phyloP scores from a whole-genome alignment of 352 stramenopile genomes.

The Elongisporangium prolatum region DNA sequence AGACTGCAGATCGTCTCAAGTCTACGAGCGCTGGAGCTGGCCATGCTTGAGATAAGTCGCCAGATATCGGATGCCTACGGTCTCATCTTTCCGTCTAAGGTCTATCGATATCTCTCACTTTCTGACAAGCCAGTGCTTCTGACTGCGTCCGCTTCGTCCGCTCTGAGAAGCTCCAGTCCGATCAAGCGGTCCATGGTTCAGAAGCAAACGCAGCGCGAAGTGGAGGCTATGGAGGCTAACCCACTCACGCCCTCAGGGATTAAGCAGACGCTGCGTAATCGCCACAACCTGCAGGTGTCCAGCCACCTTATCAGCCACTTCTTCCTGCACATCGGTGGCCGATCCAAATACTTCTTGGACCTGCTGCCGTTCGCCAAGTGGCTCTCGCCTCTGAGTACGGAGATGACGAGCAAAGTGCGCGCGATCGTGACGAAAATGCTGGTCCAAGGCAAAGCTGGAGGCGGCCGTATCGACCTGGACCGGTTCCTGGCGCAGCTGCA shows the following conservation, averaged over 20 bases:
- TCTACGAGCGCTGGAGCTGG: slow-evolving; percentile 28
- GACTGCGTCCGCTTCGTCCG: background rate
- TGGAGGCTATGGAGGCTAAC: slow-evolving; percentile 14
- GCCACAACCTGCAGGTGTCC: slow-evolving; percentile 28
- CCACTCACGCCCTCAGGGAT: slow-evolving; percentile 32
- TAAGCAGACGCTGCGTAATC: slow-evolving; percentile 24
- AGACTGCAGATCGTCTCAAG: slow-evolving; percentile 12
- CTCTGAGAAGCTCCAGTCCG: background rate
- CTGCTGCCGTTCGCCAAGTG: slow-evolving; percentile 36
- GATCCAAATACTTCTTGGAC: slow-evolving; percentile 41
- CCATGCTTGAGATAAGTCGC: slow-evolving; percentile 23
- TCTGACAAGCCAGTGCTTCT: background rate
- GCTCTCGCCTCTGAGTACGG: slow-evolving; percentile 25
- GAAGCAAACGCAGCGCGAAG: slow-evolving; percentile 9
- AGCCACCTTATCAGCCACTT: slow-evolving; percentile 46
- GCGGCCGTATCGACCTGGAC: slow-evolving; percentile 42
- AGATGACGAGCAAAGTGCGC: slow-evolving; percentile 29
- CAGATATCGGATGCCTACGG: slow-evolving; percentile 13
- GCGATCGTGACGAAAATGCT: slow-evolving; percentile 31
- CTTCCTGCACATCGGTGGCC: slow-evolving; percentile 39
- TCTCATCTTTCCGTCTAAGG: slow-evolving; percentile 17
- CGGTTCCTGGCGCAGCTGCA: slow-evolving; percentile 37
- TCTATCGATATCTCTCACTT: slow-evolving; percentile 24
- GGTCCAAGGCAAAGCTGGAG: slow-evolving; percentile 36
- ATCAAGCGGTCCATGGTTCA: background rate